phyloP scores from a whole-genome alignment of 1,284 basidiomycete species.

The Ceratobasidium sp. region DNA sequence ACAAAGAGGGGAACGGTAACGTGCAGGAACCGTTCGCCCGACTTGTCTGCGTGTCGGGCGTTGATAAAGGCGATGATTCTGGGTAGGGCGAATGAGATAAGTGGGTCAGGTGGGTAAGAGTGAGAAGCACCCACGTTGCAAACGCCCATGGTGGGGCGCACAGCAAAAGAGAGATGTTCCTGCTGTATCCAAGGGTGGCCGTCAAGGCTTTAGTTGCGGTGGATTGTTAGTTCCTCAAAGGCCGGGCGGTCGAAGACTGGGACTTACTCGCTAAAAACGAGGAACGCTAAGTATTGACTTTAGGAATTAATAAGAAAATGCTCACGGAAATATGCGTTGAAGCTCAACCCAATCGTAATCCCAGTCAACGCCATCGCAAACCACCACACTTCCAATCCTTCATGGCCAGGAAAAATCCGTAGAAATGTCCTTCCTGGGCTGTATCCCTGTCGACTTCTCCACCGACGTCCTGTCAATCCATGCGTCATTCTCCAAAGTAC shows the following conservation, averaged over 20 bases:
- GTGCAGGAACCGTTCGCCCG: slow-evolving; percentile 74
- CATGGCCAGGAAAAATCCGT: slow-evolving; percentile 69
- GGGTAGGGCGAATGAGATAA: slow-evolving; percentile 58
- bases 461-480: slow-evolving; percentile 58
- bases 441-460: slow-evolving; percentile 60
- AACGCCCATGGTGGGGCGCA: slow-evolving; percentile 84
- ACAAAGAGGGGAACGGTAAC: slow-evolving; percentile 66
- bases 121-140: slow-evolving; percentile 63
- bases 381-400: slow-evolving; percentile 79
- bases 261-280: slow-evolving; percentile 2
- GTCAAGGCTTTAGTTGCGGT: slow-evolving; percentile 50
- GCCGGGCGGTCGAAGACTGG: background rate
- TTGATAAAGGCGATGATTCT: slow-evolving; percentile 49
- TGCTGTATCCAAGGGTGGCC: slow-evolving; percentile 75
- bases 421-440: slow-evolving; percentile 51
- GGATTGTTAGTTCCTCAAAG: background rate
- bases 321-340: slow-evolving; percentile 73
- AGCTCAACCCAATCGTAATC: slow-evolving; percentile 72
- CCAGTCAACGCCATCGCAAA: slow-evolving; percentile 68
- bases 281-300: background rate
- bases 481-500: slow-evolving; percentile 51
- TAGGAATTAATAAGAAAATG: background rate
- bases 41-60: slow-evolving; percentile 74
- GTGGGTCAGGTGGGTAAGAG: background rate
- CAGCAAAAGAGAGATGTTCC: slow-evolving; percentile 70